Evolutionary conservation across 257 asterid species (phyloP).

Genomic region (Plantago ovata): DNA sequence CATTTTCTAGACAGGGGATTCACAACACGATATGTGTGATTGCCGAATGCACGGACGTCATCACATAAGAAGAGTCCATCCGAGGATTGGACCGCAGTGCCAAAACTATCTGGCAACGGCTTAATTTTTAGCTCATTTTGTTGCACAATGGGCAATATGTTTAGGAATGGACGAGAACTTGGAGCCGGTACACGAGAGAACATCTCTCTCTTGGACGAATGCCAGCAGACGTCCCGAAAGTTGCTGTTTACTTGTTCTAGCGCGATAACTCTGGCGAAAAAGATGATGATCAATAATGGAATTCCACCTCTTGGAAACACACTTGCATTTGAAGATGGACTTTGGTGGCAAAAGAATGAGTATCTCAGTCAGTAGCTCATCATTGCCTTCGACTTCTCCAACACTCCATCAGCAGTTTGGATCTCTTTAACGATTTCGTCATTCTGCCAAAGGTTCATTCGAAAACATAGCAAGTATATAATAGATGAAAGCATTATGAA

Average conservation of each 20-base stretch:
- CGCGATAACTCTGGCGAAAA: neutral
- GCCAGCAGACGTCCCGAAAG: neutral
- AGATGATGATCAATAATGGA: neutral
- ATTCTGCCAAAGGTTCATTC: no score
- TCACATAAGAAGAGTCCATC: neutral
- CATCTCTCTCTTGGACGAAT: neutral
- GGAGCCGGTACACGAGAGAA: no score
- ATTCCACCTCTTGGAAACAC: neutral
- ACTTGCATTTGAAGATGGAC: constrained; percentile 1
- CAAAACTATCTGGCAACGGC: neutral
- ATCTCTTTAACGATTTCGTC: no score
- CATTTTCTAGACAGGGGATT: constrained; percentile 2
- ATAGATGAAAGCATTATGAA: no score
- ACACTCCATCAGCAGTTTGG: no score
- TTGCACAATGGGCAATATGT: neutral
- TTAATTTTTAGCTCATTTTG: neutral
- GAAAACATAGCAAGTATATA: no score
- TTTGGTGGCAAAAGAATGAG: neutral
- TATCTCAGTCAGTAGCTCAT: neutral
- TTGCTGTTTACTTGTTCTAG: neutral
- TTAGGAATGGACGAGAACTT: neutral
- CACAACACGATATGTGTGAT: neutral
- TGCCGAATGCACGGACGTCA: neutral
- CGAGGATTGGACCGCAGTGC: neutral
- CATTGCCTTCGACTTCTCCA: neutral